A percentile compares a stretch with the other conserved stretches of the same genome.
Conservation (phyloP, 2,329 filamentous ascomycete species). For the Magnaporthiopsis poae region DNA sequence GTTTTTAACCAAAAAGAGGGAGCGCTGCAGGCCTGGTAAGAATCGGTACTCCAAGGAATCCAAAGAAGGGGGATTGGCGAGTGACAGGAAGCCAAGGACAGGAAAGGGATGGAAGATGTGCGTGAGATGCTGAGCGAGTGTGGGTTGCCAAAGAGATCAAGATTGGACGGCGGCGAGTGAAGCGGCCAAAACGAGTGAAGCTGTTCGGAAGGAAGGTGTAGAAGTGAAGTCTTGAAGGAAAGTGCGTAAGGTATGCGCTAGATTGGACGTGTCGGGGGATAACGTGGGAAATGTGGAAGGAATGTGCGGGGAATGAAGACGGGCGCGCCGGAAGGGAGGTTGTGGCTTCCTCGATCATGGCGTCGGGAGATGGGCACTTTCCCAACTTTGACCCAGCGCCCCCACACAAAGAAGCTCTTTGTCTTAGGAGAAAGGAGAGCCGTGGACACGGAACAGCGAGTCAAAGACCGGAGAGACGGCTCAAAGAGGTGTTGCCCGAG, state of each 20-base stretch:
- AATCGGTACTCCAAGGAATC: conserved; percentile 8
- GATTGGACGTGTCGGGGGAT: neutral
- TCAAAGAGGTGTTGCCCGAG: neutral
- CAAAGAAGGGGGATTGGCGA: conserved; percentile 11
- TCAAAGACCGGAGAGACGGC: neutral
- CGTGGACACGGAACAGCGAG: neutral
- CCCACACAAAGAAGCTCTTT: neutral
- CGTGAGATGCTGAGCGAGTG: neutral
- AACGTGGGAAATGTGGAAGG: neutral
- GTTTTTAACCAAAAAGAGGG: conserved; percentile 12
- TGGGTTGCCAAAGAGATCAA: neutral
- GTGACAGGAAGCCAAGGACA: conserved; percentile 5
- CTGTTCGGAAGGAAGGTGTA: neutral
- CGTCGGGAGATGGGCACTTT: neutral
- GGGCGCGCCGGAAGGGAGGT: neutral
- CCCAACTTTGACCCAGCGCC: conserved; percentile 1
- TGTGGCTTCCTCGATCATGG: conserved; percentile 1
- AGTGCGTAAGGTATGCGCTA: neutral
- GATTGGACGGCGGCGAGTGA: neutral
- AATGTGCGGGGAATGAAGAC: neutral
- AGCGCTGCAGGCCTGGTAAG: conserved; percentile 8
- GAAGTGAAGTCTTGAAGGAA: neutral
- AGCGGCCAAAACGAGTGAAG: neutral
- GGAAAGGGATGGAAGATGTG: conserved; percentile 1
- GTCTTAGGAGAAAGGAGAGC: neutral